Percentiles rank a stretch among this genome's conserved stretches.
Evolutionary conservation across 352 stramenopile species (phyloP).

Genomic region (Aphanomyces euteiches): DNA sequence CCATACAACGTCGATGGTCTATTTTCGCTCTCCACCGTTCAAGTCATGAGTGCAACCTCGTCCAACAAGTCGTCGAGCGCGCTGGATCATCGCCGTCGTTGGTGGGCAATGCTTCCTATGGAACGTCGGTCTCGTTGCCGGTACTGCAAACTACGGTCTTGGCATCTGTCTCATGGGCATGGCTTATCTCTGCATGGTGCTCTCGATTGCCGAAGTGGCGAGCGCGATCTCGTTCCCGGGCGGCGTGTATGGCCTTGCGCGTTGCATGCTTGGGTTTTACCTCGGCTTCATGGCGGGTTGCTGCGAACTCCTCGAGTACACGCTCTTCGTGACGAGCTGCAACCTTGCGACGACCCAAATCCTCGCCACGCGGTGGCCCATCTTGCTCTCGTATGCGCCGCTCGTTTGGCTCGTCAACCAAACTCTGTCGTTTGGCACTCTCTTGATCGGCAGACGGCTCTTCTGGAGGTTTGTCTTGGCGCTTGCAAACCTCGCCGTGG

Average conservation of each 20-base stretch:
- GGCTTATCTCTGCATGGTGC: conserved; percentile 44
- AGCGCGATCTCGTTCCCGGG: conserved; percentile 33
- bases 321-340: conserved; percentile 16
- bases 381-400: conserved; percentile 37
- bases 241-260: conserved; percentile 34
- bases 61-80: too few species aligned
- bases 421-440: too few species aligned
- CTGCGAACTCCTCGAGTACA: conserved; percentile 29
- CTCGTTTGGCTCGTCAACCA: conserved; percentile 35
- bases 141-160: conserved; percentile 38
- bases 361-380: conserved; percentile 12
- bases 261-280: conserved; percentile 35
- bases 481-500: too few species aligned
- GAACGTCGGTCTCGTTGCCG: conserved; percentile 37
- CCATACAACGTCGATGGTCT: too few species aligned
- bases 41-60: too few species aligned
- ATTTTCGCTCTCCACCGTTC: too few species aligned
- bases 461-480: too few species aligned
- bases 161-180: conserved; percentile 37
- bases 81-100: conserved; percentile 5
- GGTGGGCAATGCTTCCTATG: conserved; percentile 36
- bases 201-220: conserved; percentile 45
- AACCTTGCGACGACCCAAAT: conserved; percentile 2
- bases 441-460: too few species aligned
- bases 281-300: conserved; percentile 34